Conservation (phyloP, 106 monocot species). For the Acorus gramineus region DNA sequence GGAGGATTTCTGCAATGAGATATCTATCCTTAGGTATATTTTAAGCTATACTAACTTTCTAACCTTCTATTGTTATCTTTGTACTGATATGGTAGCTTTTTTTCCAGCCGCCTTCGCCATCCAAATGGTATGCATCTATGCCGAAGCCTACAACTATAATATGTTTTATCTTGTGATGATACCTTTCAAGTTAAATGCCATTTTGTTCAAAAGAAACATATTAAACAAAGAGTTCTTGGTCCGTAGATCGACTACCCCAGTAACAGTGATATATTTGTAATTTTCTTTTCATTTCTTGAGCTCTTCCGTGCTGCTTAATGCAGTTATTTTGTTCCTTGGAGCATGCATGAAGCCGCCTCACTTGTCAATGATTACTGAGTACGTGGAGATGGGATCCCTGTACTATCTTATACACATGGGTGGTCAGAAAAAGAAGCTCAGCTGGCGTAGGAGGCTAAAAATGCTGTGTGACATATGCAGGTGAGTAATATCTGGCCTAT, state of each 20-base stretch:
- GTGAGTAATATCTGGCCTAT: conserved; percentile 12
- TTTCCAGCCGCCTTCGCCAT: conserved; percentile 88
- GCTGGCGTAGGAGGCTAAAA: conserved; percentile 86
- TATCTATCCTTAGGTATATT: conserved; percentile 77
- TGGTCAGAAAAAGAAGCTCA: conserved; percentile 86
- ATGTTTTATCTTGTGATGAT: no score
- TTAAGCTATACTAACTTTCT: background rate
- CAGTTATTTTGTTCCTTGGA: conserved; percentile 92
- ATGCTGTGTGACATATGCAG: conserved; percentile 98
- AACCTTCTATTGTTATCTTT: background rate
- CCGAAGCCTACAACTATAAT: background rate
- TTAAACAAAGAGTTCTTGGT: no score
- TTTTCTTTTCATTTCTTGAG: background rate
- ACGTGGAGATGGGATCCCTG: conserved; percentile 95
- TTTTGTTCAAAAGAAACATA: no score
- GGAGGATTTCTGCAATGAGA: conserved; percentile 93
- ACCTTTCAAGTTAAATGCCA: no score
- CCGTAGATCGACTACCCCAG: no score
- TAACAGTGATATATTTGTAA: no score
- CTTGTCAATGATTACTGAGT: conserved; percentile 85
- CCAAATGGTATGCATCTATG: conserved; percentile 62
- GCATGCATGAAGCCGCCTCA: conserved; percentile 91
- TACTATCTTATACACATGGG: conserved; percentile 87
- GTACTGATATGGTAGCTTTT: conserved; percentile 1
- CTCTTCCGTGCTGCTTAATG: conserved; percentile 9